phyloP scores from a whole-genome alignment of 768 basidiomycete species.

The Heimioporus sp. region DNA sequence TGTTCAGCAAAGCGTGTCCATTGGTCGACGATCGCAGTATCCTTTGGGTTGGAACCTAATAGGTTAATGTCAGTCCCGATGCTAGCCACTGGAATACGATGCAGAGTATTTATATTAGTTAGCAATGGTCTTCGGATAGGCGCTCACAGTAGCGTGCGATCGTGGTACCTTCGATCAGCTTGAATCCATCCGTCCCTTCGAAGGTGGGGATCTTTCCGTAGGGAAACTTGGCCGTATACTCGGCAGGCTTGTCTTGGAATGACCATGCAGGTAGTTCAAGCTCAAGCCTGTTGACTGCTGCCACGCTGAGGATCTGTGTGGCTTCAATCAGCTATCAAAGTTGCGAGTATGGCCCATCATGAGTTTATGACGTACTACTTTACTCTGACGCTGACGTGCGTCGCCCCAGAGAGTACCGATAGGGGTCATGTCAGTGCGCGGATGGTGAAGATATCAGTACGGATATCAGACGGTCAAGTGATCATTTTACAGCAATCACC shows the following conservation, averaged over 20 bases:
- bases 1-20: slow-evolving; percentile 20
- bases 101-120: not conserved
- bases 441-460: not conserved
- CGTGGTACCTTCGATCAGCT: slow-evolving; percentile 10
- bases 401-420: slow-evolving; percentile 17
- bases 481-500: not conserved
- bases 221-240: slow-evolving; percentile 12
- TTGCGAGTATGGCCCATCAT: too few relatives aligned
- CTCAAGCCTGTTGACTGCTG: slow-evolving; percentile 15
- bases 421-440: slow-evolving; percentile 3
- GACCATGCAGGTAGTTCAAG: slow-evolving; percentile 4
- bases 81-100: slow-evolving; percentile 5
- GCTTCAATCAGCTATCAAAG: too few relatives aligned
- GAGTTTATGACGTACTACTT: slow-evolving; percentile 4
- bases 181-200: slow-evolving; percentile 16
- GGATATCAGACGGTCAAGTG: not conserved
- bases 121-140: not conserved
- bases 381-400: slow-evolving; percentile 13
- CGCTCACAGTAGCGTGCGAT: slow-evolving; percentile 21
- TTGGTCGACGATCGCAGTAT: slow-evolving; percentile 14
- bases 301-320: not conserved
- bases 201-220: slow-evolving; percentile 21
- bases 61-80: slow-evolving; percentile 11
- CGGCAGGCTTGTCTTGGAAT: slow-evolving; percentile 9
- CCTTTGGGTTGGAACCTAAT: slow-evolving; percentile 11